These are phyloP conservation scores for Leishmania martiniquensis DNA, from an alignment of 208 protist species.

Conservation along the genomic window DNA sequence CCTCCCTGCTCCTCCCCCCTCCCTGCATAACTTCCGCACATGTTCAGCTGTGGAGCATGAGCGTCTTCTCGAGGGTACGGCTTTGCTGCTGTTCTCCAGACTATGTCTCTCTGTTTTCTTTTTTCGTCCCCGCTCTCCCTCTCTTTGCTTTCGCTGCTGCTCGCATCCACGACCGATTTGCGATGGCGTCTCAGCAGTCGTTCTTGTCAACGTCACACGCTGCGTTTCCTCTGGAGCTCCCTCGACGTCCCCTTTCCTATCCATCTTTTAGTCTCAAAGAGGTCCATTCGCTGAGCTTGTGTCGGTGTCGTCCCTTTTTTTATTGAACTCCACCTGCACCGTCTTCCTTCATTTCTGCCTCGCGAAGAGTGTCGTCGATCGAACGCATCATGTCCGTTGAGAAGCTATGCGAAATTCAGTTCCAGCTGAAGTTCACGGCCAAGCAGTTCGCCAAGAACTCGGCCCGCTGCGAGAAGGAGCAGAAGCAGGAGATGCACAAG, in stretches of 20 bases:
- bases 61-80: too few relatives aligned
- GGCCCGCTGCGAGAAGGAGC: conserved; percentile 93
- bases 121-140: neutral
- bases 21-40: too few relatives aligned
- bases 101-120: too few relatives aligned
- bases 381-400: conserved; percentile 64
- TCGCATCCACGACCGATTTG: neutral
- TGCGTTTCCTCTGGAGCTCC: neutral
- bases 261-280: neutral
- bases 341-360: neutral
- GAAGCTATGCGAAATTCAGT: conserved; percentile 92
- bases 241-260: neutral
- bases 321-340: conserved; percentile 11
- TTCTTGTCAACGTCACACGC: neutral
- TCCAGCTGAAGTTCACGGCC: conserved; percentile 96
- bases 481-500: conserved; percentile 93
- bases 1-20: too few relatives aligned
- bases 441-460: conserved; percentile 94
- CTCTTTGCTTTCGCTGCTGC: neutral
- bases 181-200: neutral
- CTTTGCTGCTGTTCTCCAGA: too few relatives aligned
- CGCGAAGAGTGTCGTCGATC: neutral
- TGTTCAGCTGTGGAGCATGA: too few relatives aligned
- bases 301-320: too few relatives aligned
- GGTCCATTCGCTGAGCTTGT: neutral